Evolutionary conservation across 495 filamentous ascomycete species (phyloP).

Genomic region (Annulohypoxylon bovei): DNA sequence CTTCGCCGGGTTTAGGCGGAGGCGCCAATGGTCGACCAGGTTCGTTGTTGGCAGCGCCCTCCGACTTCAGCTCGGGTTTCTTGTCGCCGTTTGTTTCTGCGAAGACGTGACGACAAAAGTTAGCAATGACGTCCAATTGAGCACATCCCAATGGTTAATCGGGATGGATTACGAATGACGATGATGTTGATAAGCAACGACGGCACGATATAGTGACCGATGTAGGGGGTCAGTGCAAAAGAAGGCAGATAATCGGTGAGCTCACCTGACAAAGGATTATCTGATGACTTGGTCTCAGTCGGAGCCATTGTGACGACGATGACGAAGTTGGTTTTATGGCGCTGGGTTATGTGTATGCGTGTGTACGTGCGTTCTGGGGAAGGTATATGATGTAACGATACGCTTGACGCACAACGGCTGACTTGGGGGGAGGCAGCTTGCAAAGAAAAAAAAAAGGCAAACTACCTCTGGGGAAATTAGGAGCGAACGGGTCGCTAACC

Average conservation of each 20-base stretch:
- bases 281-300: constrained; percentile 46
- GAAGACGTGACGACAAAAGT: constrained; percentile 26
- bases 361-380: constrained; percentile 34
- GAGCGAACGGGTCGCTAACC: constrained; percentile 29
- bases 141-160: constrained; percentile 28
- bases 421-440: constrained; percentile 47
- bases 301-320: constrained; percentile 50
- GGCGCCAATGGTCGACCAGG: constrained; percentile 70
- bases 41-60: constrained; percentile 49
- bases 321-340: constrained; percentile 48
- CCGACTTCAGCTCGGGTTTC: constrained; percentile 53
- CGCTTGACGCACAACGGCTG: constrained; percentile 45
- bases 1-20: constrained; percentile 78
- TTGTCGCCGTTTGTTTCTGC: constrained; percentile 48
- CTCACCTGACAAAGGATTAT: constrained; percentile 49
- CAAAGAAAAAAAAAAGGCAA: constrained; percentile 41
- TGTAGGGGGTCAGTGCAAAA: constrained; percentile 27
- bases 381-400: constrained; percentile 51
- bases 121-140: constrained; percentile 42
- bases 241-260: constrained; percentile 24
- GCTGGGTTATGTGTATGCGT: constrained; percentile 23
- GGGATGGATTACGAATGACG: not conserved
- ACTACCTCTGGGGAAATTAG: constrained; percentile 44
- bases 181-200: constrained; percentile 19
- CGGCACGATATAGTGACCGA: constrained; percentile 17